Evolutionary conservation across 768 basidiomycete species (phyloP), one percentile per base, ranked within the genome.

Genomic region (Rhodocollybia butyracea): DNA sequence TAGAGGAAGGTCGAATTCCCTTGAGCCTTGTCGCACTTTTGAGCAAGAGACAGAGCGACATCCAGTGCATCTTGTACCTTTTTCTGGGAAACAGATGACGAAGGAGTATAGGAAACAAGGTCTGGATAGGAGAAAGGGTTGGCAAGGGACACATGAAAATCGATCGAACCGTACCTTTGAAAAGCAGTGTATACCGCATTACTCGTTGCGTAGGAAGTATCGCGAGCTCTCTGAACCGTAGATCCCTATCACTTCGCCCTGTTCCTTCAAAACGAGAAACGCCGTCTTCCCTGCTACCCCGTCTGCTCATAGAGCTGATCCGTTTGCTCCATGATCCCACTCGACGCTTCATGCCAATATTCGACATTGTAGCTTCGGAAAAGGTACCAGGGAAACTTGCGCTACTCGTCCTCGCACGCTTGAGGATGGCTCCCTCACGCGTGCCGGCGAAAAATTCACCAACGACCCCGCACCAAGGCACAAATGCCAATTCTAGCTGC

Each of bases 181-280:
- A 86, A 40, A 85, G 69, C 36, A 86, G 63, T 2, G 80, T 81
- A 64, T 86, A 86, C 57, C 85, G 73, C 68, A 79, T 79, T n/a
- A 85, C 75, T 19, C 86, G 73, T 63, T 88, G 84, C 13, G 79
- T 77, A 17, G 85, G 85, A 59, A 81, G 70, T 51, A 88, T 85
- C 2, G 84, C 83, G 27, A 88, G 64, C 55, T 87, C 86, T 50
- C 83, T 71, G 43, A 22, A 84, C 73, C 29, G 59, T 45, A 56
- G 68, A 8, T 45, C 26, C 5, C 3, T 19, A 27, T 15, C 3
- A 12, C 13, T 45, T 29, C 13, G 13, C 13, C 15, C 10, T 45
- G 4, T 45, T 17, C 8, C 40, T 8, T 51, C 36, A 1, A 8
- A n/a, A n/a, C n/a, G n/a, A n/a, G n/a, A n/a, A n/a, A n/a, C 39